A percentile compares a stretch with the other conserved stretches of the same genome.
These are phyloP conservation scores for Aphanocladium album DNA, from an alignment of 2,329 filamentous ascomycete genomes.

Conservation along the genomic window DNA sequence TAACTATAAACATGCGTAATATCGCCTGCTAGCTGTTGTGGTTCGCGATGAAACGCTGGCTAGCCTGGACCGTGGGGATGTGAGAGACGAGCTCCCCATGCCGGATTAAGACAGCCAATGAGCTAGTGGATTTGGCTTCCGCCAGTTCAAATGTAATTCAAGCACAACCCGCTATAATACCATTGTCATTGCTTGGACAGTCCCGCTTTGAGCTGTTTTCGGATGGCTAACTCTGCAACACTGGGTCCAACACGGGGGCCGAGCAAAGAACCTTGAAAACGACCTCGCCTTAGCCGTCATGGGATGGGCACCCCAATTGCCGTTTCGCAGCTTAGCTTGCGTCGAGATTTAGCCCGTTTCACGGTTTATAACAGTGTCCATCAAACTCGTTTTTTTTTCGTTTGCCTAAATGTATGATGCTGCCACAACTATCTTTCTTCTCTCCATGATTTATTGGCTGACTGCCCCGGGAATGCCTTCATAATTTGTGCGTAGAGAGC, in stretches of 20 bases:
- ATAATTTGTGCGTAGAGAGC: background rate
- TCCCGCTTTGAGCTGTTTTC: background rate
- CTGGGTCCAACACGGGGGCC: slow-evolving; percentile 11
- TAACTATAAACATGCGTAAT: background rate
- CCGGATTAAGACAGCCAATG: background rate
- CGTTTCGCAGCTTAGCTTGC: slow-evolving; percentile 6
- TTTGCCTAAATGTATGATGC: background rate
- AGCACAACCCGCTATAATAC: background rate
- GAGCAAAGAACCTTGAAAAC: slow-evolving; percentile 10
- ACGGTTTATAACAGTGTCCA: background rate
- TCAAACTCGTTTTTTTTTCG: background rate
- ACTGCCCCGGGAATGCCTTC: background rate
- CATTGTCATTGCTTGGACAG: background rate
- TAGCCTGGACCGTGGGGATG: background rate
- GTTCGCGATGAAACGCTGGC: background rate
- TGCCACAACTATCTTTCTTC: background rate
- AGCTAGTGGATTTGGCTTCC: background rate
- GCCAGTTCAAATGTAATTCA: background rate
- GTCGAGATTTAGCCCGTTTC: slow-evolving; percentile 10
- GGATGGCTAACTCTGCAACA: slow-evolving; percentile 10
- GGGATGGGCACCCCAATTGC: slow-evolving; percentile 4
- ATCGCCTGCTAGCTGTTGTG: background rate
- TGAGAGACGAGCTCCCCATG: background rate
- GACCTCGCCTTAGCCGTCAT: background rate
- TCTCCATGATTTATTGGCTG: background rate